These are phyloP conservation scores for Xenosphaeropsis pyriputrescens DNA, from an alignment of 2,329 filamentous ascomycete genomes.

Conservation along the genomic window DNA sequence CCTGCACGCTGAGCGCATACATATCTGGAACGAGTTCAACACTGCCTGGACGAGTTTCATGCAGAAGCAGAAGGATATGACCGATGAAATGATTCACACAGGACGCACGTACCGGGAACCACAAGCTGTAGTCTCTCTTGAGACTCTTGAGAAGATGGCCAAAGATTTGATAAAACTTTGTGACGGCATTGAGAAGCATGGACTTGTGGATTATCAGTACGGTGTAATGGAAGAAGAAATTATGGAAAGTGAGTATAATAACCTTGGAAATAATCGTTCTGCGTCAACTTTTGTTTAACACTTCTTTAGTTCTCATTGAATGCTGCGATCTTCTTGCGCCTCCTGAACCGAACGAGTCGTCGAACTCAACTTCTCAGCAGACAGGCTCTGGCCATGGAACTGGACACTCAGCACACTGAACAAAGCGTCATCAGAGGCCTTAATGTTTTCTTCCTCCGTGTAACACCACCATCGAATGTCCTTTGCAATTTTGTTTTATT, in stretches of 20 bases:
- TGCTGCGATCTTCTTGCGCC: slow-evolving; percentile 34
- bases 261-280: neutral
- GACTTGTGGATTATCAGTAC: slow-evolving; percentile 95
- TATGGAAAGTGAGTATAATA: slow-evolving; percentile 53
- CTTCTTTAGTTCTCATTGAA: slow-evolving; percentile 29
- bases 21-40: slow-evolving; percentile 91
- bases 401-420: slow-evolving; percentile 12
- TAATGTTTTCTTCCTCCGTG: too few relatives aligned
- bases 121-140: slow-evolving; percentile 51
- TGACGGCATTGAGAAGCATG: slow-evolving; percentile 76
- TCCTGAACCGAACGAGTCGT: too few relatives aligned
- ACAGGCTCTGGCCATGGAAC: slow-evolving; percentile 1
- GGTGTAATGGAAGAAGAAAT: slow-evolving; percentile 94
- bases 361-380: too few relatives aligned
- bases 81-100: slow-evolving; percentile 34
- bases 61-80: slow-evolving; percentile 71
- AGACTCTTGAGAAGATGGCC: slow-evolving; percentile 64
- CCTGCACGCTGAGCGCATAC: slow-evolving; percentile 61
- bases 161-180: slow-evolving; percentile 71
- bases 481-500: too few relatives aligned
- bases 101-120: slow-evolving; percentile 39
- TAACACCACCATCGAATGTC: too few relatives aligned
- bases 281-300: neutral
- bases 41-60: slow-evolving; percentile 75
- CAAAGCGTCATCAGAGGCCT: too few relatives aligned